Percentiles rank a stretch among this genome's conserved stretches.
Conservation (phyloP, 2,329 filamentous ascomycete species). For the Penicillium fuscoglaucum region DNA sequence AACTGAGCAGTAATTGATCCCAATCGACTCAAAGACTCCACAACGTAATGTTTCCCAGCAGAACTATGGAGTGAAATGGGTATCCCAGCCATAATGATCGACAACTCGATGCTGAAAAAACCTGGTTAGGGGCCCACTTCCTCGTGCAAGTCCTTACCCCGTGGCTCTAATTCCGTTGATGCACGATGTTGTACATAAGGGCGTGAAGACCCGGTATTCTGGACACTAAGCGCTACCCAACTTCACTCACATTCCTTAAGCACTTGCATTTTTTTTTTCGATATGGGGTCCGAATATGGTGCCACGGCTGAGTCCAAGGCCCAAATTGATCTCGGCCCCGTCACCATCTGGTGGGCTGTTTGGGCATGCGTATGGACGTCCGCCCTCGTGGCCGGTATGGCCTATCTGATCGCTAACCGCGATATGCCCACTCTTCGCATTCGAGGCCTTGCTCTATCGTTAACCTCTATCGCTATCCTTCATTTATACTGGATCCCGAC, state of each 20-base stretch:
- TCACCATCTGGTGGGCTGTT: constrained; percentile 32
- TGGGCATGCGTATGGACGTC: constrained; percentile 37
- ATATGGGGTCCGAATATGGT: constrained; percentile 36
- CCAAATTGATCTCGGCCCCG: constrained; percentile 20
- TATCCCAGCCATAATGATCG: neutral
- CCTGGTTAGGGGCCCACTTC: neutral
- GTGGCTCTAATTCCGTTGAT: neutral
- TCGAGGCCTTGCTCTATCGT: constrained; percentile 39
- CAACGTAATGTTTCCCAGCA: neutral
- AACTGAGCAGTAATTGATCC: too few relatives aligned
- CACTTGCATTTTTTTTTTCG: neutral
- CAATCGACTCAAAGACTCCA: neutral
- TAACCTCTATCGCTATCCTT: constrained; percentile 39
- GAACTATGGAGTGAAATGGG: neutral
- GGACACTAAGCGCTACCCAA: constrained; percentile 18
- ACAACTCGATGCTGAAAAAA: neutral
- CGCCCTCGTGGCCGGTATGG: constrained; percentile 31
- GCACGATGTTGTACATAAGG: constrained; percentile 4
- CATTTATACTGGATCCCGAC: constrained; percentile 41
- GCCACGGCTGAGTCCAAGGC: constrained; percentile 30
- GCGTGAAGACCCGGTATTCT: neutral
- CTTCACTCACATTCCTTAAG: constrained; percentile 17
- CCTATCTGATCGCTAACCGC: constrained; percentile 36
- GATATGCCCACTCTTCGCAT: constrained; percentile 40
- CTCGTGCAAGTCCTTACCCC: neutral